Percentiles rank a stretch among this genome's conserved stretches.
These are phyloP conservation scores for Nidula microcarpa DNA, from an alignment of 768 basidiomycete species.

Conservation along the genomic window DNA sequence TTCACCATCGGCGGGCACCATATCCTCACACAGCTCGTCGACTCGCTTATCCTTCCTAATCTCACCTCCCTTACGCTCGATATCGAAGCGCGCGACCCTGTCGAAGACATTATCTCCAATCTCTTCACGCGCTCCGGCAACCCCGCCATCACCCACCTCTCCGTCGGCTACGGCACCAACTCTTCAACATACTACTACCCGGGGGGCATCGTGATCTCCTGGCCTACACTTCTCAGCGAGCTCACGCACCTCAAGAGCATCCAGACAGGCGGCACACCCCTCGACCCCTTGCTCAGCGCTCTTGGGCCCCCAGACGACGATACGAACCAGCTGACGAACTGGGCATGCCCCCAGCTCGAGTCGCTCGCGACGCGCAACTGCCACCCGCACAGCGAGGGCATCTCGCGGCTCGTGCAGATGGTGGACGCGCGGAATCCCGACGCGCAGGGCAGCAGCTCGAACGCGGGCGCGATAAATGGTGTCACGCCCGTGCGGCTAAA, in stretches of 20 bases:
- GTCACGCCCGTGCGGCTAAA: constrained; percentile 52
- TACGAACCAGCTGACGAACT: constrained; percentile 32
- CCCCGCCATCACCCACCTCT: constrained; percentile 55
- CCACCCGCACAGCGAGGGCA: constrained; percentile 60
- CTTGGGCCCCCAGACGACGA: constrained; percentile 64
- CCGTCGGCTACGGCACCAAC: constrained; percentile 53
- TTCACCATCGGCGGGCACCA: constrained; percentile 67
- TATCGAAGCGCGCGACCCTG: constrained; percentile 70
- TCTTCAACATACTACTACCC: constrained; percentile 52
- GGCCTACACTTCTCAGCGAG: constrained; percentile 59
- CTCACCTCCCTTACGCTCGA: constrained; percentile 62
- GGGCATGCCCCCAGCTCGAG: constrained; percentile 64
- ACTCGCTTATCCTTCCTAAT: constrained; percentile 54
- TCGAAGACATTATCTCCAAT: constrained; percentile 66
- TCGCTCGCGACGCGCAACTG: constrained; percentile 62
- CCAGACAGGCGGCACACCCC: constrained; percentile 58
- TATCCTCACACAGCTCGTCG: constrained; percentile 57
- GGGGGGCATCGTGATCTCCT: constrained; percentile 57
- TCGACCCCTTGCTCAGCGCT: constrained; percentile 60
- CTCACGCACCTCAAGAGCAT: constrained; percentile 56
- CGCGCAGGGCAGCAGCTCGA: constrained; percentile 15
- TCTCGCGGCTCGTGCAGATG: constrained; percentile 66
- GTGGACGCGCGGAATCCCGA: constrained; percentile 68
- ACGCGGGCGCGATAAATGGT: constrained; percentile 29
- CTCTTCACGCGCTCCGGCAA: constrained; percentile 58